Evolutionary conservation across 2,329 filamentous ascomycete genomes (phyloP).

Genomic region (Talaromyces sp.): DNA sequence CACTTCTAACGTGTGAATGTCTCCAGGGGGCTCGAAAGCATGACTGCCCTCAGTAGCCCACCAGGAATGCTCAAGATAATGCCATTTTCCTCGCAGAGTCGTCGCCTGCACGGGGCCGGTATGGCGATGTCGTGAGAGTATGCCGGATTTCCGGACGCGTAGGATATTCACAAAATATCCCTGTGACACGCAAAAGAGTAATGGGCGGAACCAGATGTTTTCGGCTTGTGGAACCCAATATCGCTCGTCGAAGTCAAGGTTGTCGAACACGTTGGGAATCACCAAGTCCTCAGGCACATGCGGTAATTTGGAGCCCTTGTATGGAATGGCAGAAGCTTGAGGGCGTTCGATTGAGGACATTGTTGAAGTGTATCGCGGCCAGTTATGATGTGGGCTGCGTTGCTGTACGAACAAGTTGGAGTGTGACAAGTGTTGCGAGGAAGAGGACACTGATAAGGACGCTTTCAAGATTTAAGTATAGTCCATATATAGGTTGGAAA

Average conservation of each 20-base stretch:
- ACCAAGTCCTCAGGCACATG: constrained; percentile 15
- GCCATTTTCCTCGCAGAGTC: constrained; percentile 27
- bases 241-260: constrained; percentile 25
- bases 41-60: constrained; percentile 32
- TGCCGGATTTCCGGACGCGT: constrained; percentile 25
- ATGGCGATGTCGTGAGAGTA: constrained; percentile 30
- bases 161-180: constrained; percentile 31
- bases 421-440: no score
- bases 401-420: no score
- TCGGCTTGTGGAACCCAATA: constrained; percentile 28
- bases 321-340: constrained; percentile 13
- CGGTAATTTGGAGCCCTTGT: constrained; percentile 21
- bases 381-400: no score
- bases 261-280: constrained; percentile 14
- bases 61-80: constrained; percentile 34
- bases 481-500: no score
- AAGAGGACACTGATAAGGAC: no score
- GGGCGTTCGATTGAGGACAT: neutral
- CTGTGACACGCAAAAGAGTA: constrained; percentile 24
- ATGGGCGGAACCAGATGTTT: constrained; percentile 27
- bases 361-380: neutral
- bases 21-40: constrained; percentile 30
- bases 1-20: constrained; percentile 33
- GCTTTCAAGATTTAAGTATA: no score
- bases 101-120: constrained; percentile 30